Conservation (phyloP, 2,329 filamentous ascomycete species). For the Paraphaeosphaeria minitans region DNA sequence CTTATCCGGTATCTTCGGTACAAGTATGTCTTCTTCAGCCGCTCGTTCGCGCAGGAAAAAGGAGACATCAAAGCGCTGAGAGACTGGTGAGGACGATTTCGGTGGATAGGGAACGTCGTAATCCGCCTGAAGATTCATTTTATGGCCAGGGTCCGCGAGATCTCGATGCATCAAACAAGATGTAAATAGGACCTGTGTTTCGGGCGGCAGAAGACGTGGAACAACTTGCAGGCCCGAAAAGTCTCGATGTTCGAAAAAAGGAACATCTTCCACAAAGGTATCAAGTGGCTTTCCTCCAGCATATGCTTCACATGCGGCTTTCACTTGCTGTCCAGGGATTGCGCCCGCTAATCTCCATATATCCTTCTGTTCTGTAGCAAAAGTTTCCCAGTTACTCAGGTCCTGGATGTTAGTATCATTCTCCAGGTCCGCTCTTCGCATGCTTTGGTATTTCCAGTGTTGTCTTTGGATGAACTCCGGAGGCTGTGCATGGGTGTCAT, state of each 20-base stretch:
- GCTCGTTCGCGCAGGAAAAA: conserved; percentile 43
- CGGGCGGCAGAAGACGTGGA: conserved; percentile 73
- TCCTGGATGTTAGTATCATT: conserved; percentile 54
- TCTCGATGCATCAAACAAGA: conserved; percentile 78
- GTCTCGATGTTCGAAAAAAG: conserved; percentile 44
- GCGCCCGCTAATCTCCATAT: conserved; percentile 35
- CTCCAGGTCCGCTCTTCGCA: conserved; percentile 58
- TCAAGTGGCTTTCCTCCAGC: conserved; percentile 32
- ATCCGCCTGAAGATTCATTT: conserved; percentile 86
- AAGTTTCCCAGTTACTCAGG: conserved; percentile 34
- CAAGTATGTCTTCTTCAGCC: conserved; percentile 27
- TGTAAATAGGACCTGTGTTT: conserved; percentile 72
- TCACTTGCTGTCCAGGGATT: conserved; percentile 35
- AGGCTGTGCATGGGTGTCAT: conserved; percentile 45
- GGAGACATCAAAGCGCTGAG: conserved; percentile 32
- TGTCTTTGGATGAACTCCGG: conserved; percentile 42
- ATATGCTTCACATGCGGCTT: conserved; percentile 39
- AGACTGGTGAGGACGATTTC: conserved; percentile 41
- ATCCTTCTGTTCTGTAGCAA: conserved; percentile 42
- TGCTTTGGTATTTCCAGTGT: conserved; percentile 62
- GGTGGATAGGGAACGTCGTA: conserved; percentile 69
- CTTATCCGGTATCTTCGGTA: conserved; percentile 70
- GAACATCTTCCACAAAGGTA: conserved; percentile 28
- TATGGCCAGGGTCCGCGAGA: conserved; percentile 72
- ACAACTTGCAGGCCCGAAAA: conserved; percentile 71